phyloP scores from a whole-genome alignment of 306 rosid species.

The Lablab purpureus region DNA sequence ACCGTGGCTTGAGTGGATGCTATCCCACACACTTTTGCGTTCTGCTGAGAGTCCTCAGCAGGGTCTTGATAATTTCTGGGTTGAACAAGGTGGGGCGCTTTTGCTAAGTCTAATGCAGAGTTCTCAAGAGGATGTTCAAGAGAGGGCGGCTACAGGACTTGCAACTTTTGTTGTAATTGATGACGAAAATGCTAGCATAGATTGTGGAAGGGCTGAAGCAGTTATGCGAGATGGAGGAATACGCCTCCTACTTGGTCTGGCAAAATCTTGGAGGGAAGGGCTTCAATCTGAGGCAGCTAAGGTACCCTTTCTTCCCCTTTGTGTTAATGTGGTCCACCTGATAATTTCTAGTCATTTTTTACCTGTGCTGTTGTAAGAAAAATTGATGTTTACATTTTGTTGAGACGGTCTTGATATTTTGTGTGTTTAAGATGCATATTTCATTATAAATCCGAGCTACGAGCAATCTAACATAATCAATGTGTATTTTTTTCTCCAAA shows the following conservation, averaged over 20 bases:
- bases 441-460: conserved; percentile 27
- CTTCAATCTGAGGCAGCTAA: conserved; percentile 99
- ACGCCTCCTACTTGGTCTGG: conserved; percentile 86
- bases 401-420: conserved; percentile 27
- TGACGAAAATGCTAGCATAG: conserved; percentile 96
- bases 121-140: conserved; percentile 97
- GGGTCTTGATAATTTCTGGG: conserved; percentile 91
- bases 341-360: conserved; percentile 30
- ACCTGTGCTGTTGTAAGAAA: not conserved
- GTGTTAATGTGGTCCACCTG: conserved; percentile 2
- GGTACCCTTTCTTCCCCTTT: conserved; percentile 54
- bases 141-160: conserved; percentile 99
- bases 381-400: conserved; percentile 32
- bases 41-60: conserved; percentile 97
- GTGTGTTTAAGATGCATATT: conserved; percentile 32
- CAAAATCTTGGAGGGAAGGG: conserved; percentile 98
- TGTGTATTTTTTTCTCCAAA: conserved; percentile 28
- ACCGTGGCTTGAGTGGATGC: conserved; percentile 99
- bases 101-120: conserved; percentile 98
- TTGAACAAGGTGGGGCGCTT: conserved; percentile 89
- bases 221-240: conserved; percentile 98
- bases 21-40: conserved; percentile 93
- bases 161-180: conserved; percentile 99
- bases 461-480: conserved; percentile 27
- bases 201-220: conserved; percentile 94